Percentiles rank a stretch among this genome's conserved stretches.
Conservation (phyloP, 2,329 filamentous ascomycete species). For the Arthroderma sp. region DNA sequence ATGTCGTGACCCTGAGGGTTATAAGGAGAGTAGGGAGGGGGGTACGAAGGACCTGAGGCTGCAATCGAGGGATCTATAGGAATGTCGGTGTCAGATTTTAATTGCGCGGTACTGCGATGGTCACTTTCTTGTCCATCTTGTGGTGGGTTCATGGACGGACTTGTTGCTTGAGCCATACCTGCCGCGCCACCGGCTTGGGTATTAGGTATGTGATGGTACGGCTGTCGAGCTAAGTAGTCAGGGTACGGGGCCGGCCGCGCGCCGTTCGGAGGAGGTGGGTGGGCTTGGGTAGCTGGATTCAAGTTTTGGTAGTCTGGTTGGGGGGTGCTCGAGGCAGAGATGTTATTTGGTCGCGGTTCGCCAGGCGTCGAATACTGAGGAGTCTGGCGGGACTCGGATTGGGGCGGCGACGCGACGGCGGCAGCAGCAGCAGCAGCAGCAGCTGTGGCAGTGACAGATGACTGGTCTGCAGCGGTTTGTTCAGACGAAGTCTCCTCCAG, state of each 20-base stretch:
- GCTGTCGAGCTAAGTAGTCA: conserved; percentile 67
- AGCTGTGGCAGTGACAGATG: conserved; percentile 57
- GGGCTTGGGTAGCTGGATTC: conserved; percentile 53
- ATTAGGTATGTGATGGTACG: conserved; percentile 60
- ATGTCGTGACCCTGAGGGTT: conserved; percentile 71
- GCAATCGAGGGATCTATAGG: conserved; percentile 99
- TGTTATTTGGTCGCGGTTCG: conserved; percentile 61
- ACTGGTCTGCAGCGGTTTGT: conserved; percentile 74
- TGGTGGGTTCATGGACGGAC: conserved; percentile 70
- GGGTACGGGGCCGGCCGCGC: conserved; percentile 41
- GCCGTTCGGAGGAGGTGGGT: conserved; percentile 28
- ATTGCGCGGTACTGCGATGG: conserved; percentile 58
- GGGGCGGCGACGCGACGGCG: conserved; percentile 14
- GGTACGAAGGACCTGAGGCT: conserved; percentile 81
- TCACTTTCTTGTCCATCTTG: conserved; percentile 59
- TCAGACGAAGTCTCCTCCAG: conserved; percentile 59
- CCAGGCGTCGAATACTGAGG: conserved; percentile 58
- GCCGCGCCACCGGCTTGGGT: conserved; percentile 60
- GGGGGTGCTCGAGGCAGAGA: conserved; percentile 67
- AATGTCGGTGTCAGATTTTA: conserved; percentile 91
- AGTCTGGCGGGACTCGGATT: conserved; percentile 25
- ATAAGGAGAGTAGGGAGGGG: conserved; percentile 79
- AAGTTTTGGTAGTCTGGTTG: conserved; percentile 80
- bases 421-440: conserved; percentile 27
- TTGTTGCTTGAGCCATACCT: conserved; percentile 98